Percentiles rank a stretch among this genome's conserved stretches.
These are phyloP conservation scores for Daldinia concentrica DNA, from an alignment of 495 filamentous ascomycete species.

Conservation along the genomic window DNA sequence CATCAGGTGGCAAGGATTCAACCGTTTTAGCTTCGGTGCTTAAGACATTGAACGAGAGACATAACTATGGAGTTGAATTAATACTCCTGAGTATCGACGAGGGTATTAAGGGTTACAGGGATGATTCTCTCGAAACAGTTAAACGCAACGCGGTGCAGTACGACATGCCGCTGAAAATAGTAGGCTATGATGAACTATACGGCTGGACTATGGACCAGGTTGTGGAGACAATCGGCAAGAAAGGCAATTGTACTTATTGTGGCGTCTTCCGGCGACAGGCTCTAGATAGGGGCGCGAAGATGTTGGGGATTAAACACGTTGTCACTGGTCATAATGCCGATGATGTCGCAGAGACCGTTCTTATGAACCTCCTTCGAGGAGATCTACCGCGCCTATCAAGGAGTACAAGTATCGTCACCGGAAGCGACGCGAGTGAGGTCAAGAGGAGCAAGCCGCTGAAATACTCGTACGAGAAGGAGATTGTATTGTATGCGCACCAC, in stretches of 20 bases:
- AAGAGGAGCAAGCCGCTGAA: slow-evolving; percentile 96
- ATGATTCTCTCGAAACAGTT: slow-evolving; percentile 94
- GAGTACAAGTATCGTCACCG: slow-evolving; percentile 92
- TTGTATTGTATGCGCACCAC: slow-evolving; percentile 96
- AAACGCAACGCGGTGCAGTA: slow-evolving; percentile 93
- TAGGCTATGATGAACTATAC: slow-evolving; percentile 94
- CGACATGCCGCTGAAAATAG: slow-evolving; percentile 86
- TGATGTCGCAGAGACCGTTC: slow-evolving; percentile 96
- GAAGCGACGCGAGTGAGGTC: slow-evolving; percentile 75
- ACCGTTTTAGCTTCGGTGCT: slow-evolving; percentile 94
- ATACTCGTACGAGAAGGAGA: slow-evolving; percentile 99
- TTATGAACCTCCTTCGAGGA: slow-evolving; percentile 95
- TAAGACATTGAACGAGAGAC: slow-evolving; percentile 90
- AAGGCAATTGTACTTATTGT: slow-evolving; percentile 99
- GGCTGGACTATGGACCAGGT: slow-evolving; percentile 99
- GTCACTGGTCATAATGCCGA: slow-evolving; percentile 98
- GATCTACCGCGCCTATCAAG: slow-evolving; percentile 87
- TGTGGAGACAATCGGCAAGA: slow-evolving; percentile 93
- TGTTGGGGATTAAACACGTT: slow-evolving; percentile 88
- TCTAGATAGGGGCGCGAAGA: slow-evolving; percentile 88
- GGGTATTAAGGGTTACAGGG: slow-evolving; percentile 94
- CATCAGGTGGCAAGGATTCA: slow-evolving; percentile 97
- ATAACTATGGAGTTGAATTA: slow-evolving; percentile 86
- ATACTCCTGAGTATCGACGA: slow-evolving; percentile 93
- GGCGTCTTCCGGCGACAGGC: slow-evolving; percentile 96